Conservation (phyloP, 1,284 basidiomycete species). For the Serendipita sp. region DNA sequence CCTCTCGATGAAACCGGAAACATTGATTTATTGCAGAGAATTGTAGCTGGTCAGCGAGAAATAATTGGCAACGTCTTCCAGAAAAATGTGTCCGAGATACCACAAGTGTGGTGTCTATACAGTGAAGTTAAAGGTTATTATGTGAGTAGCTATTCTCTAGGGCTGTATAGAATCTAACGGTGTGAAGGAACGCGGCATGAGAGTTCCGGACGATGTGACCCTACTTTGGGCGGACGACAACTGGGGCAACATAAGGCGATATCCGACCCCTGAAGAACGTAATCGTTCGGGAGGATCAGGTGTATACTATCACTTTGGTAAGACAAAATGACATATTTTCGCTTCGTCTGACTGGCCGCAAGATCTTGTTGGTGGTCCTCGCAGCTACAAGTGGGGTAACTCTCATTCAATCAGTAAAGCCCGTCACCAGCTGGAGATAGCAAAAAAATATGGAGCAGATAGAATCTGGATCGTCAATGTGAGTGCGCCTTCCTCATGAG, state of each 20-base stretch:
- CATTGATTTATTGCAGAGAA: conserved; percentile 37
- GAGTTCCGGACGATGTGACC: conserved; percentile 40
- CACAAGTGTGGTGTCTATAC: conserved; percentile 51
- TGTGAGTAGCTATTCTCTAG: conserved; percentile 16
- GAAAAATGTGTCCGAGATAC: conserved; percentile 33
- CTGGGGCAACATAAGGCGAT: conserved; percentile 44
- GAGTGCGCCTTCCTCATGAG: neutral
- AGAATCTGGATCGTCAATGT: conserved; percentile 46
- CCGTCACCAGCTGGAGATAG: conserved; percentile 40
- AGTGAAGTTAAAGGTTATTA: conserved; percentile 59
- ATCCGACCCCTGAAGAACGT: conserved; percentile 35
- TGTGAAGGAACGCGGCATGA: conserved; percentile 32
- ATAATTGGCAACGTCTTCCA: conserved; percentile 45
- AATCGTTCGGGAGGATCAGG: conserved; percentile 49
- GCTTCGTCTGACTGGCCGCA: neutral
- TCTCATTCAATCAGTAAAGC: conserved; percentile 11
- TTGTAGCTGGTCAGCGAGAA: conserved; percentile 45
- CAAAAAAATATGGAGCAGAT: conserved; percentile 40
- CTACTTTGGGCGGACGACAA: conserved; percentile 51
- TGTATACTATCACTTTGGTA: conserved; percentile 50
- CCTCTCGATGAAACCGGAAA: conserved; percentile 36
- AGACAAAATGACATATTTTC: neutral
- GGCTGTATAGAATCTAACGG: neutral
- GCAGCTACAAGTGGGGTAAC: conserved; percentile 25
- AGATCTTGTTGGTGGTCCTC: neutral